Percentiles rank a stretch among this genome's conserved stretches.
Conservation (phyloP, 2,329 filamentous ascomycete genomes). For the Fusarium verticillioides region DNA sequence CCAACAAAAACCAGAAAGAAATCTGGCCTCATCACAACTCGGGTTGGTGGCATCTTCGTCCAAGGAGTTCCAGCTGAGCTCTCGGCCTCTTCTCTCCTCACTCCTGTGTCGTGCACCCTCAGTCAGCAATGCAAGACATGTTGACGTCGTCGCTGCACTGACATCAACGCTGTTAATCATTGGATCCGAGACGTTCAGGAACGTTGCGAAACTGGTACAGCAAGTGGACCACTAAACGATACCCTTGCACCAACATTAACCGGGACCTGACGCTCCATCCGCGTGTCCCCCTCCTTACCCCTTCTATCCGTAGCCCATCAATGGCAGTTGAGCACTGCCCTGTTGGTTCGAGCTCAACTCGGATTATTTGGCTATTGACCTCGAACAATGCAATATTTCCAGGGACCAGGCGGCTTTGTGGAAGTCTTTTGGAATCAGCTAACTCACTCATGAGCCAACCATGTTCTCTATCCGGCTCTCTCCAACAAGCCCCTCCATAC, state of each 20-base stretch:
- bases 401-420: conserved; percentile 25
- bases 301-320: background rate
- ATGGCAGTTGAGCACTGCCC: conserved; percentile 5
- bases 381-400: conserved; percentile 1
- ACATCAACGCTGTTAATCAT: conserved; percentile 22
- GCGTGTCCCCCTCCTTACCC: conserved; percentile 13
- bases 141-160: conserved; percentile 9
- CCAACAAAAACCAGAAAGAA: background rate
- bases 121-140: background rate
- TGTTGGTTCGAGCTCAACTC: background rate
- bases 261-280: conserved; percentile 22
- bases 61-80: background rate
- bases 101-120: background rate
- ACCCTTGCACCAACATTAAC: conserved; percentile 25
- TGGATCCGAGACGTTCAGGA: conserved; percentile 25
- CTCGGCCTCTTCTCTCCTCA: background rate
- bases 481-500: conserved; percentile 17
- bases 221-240: conserved; percentile 6
- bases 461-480: conserved; percentile 5
- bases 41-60: background rate
- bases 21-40: background rate
- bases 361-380: background rate
- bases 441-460: conserved; percentile 25
- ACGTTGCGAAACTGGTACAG: conserved; percentile 27
- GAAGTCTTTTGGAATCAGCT: conserved; percentile 4